A percentile compares a stretch with the other conserved stretches of the same genome.
phyloP scores from a whole-genome alignment of 495 filamentous ascomycete species.

The Hamigera avellanea region DNA sequence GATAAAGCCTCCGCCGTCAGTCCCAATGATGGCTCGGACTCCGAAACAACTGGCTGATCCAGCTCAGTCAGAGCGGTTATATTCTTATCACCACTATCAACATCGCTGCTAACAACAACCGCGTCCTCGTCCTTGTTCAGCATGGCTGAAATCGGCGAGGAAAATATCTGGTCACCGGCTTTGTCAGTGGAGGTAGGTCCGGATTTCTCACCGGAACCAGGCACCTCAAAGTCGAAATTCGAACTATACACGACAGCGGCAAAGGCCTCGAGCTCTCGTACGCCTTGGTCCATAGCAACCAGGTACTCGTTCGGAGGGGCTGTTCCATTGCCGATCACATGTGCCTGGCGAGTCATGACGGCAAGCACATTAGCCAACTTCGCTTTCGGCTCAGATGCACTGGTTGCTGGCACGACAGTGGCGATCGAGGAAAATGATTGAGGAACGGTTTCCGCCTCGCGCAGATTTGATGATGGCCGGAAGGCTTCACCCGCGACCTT shows the following conservation, averaged over 20 bases:
- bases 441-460: conserved; percentile 29
- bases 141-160: neutral
- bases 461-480: conserved; percentile 35
- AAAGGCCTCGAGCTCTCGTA: conserved; percentile 83
- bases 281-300: conserved; percentile 61
- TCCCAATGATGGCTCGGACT: neutral
- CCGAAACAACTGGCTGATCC: no score
- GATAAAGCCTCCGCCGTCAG: neutral
- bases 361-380: conserved; percentile 85
- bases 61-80: no score
- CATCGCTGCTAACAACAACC: neutral
- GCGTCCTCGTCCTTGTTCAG: neutral
- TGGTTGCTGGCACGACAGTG: conserved; percentile 21
- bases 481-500: conserved; percentile 72
- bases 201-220: conserved; percentile 15
- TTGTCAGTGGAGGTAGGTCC: neutral
- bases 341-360: conserved; percentile 76
- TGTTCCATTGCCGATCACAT: conserved; percentile 74
- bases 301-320: conserved; percentile 69
- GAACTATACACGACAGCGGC: conserved; percentile 89
- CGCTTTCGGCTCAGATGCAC: conserved; percentile 37
- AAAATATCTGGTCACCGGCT: neutral
- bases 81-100: neutral
- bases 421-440: conserved; percentile 31
- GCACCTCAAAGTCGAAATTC: conserved; percentile 66